Conservation (phyloP, 192 early-diverging fungal species). For the Entomortierella lignicola region DNA sequence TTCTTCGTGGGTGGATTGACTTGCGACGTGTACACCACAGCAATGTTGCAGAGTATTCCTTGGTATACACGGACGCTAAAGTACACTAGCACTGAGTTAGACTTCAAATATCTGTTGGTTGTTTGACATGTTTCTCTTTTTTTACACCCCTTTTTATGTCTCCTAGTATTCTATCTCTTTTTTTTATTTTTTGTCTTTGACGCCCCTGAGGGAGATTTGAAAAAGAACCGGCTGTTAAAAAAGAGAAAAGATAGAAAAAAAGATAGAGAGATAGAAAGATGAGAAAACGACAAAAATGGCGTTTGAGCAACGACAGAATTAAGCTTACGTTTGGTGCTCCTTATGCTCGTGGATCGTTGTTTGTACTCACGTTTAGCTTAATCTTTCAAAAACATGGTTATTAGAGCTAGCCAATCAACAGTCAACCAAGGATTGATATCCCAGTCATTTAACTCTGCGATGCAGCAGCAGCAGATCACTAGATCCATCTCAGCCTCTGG, state of each 20-base stretch:
- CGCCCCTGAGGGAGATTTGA: no score
- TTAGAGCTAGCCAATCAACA: slow-evolving; percentile 19
- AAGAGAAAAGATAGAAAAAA: neutral
- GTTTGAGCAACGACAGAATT: neutral
- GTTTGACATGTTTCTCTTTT: neutral
- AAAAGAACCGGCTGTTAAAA: no score
- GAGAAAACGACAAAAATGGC: neutral
- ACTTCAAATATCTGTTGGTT: neutral
- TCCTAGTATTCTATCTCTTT: neutral
- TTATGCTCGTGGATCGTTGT: neutral
- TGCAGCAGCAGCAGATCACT: slow-evolving; percentile 39
- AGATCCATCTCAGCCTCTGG: slow-evolving; percentile 1
- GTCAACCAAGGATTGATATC: slow-evolving; percentile 21
- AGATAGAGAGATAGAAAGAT: neutral
- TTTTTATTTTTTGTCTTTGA: neutral
- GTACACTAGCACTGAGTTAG: no score
- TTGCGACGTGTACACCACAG: neutral
- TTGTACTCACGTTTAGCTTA: neutral
- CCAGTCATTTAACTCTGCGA: slow-evolving; percentile 24
- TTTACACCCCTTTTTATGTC: slow-evolving; percentile 1
- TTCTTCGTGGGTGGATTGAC: neutral
- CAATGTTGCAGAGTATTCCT: no score
- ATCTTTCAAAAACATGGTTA: neutral
- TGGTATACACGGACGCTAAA: no score
- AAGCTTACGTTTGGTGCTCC: neutral